phyloP scores from a whole-genome alignment of 2,329 filamentous ascomycete genomes.

The Beauveria bassiana region DNA sequence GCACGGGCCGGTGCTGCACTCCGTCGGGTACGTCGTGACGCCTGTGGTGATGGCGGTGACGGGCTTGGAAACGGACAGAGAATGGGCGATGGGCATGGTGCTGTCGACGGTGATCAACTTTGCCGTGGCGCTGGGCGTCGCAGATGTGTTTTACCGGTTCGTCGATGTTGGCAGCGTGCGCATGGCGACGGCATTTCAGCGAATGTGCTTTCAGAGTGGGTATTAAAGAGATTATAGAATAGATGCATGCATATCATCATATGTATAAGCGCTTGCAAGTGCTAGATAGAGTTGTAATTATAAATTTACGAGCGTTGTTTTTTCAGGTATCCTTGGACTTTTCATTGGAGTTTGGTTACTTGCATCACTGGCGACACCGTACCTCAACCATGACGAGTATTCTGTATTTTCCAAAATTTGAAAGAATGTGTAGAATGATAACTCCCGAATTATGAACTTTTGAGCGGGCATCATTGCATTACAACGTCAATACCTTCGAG shows the following conservation, averaged over 20 bases:
- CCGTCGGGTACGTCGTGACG: constrained; percentile 1
- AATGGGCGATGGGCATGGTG: neutral
- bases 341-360: too few species aligned
- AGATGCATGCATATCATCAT: neutral
- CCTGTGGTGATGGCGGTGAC: neutral
- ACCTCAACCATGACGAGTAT: too few species aligned
- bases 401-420: too few species aligned
- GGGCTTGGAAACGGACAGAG: neutral
- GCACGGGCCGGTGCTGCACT: constrained; percentile 10
- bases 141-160: constrained; percentile 7
- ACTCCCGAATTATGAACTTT: too few species aligned
- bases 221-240: neutral
- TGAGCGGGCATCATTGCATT: neutral
- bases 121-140: neutral
- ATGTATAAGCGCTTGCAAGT: neutral
- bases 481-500: neutral
- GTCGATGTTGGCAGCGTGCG: constrained; percentile 5
- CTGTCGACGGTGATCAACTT: neutral
- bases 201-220: neutral
- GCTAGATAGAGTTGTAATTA: neutral
- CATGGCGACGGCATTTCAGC: constrained; percentile 3
- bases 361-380: too few species aligned
- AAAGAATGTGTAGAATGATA: too few species aligned
- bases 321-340: neutral
- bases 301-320: neutral